phyloP scores from a whole-genome alignment of 108 stramenopile species.

The Skeletonema potamos region DNA sequence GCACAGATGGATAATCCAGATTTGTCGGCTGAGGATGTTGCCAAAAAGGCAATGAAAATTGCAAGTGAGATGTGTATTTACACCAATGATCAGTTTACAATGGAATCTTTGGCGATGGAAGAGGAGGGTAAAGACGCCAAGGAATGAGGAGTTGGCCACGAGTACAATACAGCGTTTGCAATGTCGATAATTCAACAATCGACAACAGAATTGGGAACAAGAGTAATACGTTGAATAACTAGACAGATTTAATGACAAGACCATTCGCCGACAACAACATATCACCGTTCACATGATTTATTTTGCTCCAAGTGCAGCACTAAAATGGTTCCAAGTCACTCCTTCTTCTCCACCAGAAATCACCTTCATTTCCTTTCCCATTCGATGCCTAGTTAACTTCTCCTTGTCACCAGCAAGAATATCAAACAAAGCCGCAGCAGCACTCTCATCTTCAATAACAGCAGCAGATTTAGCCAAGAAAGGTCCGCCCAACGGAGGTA shows the following conservation, averaged over 20 bases:
- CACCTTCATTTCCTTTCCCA: constrained; percentile 63
- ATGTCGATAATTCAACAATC: neutral
- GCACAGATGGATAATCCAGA: constrained; percentile 88
- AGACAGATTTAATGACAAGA: neutral
- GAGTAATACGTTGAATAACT: neutral
- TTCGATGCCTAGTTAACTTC: constrained; percentile 66
- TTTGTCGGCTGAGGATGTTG: constrained; percentile 90
- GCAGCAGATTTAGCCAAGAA: constrained; percentile 61
- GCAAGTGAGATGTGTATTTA: constrained; percentile 97
- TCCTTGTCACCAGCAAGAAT: constrained; percentile 68
- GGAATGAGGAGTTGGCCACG: neutral
- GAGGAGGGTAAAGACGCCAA: constrained; percentile 39
- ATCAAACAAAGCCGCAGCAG: constrained; percentile 59
- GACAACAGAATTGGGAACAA: too few relatives aligned
- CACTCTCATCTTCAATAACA: constrained; percentile 54
- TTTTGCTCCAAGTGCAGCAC: constrained; percentile 49
- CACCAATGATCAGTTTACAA: constrained; percentile 89
- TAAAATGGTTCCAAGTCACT: constrained; percentile 67
- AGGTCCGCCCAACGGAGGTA: constrained; percentile 78
- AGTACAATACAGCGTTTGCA: too few relatives aligned
- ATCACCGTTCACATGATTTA: constrained; percentile 3
- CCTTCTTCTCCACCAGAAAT: constrained; percentile 73
- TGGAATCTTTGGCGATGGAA: constrained; percentile 63
- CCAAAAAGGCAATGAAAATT: constrained; percentile 88
- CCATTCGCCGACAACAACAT: neutral